A percentile compares a stretch with the other conserved stretches of the same genome.
phyloP scores from a whole-genome alignment of 1,284 basidiomycete species.

The Pseudozyma flocculosa region DNA sequence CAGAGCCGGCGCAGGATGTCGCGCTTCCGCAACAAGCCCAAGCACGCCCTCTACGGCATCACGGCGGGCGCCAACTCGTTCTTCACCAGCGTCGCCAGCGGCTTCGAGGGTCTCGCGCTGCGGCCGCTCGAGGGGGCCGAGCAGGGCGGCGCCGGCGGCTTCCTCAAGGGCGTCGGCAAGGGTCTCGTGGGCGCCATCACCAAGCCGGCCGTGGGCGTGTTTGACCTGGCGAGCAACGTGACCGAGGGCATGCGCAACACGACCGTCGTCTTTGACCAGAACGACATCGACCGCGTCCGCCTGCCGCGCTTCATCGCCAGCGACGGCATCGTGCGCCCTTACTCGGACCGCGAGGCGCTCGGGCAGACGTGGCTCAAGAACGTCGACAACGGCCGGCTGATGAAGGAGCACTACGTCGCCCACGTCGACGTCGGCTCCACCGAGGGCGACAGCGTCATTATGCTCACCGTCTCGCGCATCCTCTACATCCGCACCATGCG shows the following conservation, averaged over 20 bases:
- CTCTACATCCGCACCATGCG: slow-evolving; percentile 82
- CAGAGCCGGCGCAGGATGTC: slow-evolving; percentile 84
- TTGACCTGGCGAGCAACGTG: slow-evolving; percentile 92
- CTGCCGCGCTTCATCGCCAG: slow-evolving; percentile 80
- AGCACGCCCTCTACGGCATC: slow-evolving; percentile 92
- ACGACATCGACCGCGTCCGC: slow-evolving; percentile 83
- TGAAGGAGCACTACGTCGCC: slow-evolving; percentile 84
- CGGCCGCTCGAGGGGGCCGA: slow-evolving; percentile 98
- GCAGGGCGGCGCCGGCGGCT: slow-evolving; percentile 86
- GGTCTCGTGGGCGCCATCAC: slow-evolving; percentile 91
- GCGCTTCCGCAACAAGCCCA: slow-evolving; percentile 87
- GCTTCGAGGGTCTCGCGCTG: slow-evolving; percentile 91
- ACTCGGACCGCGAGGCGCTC: slow-evolving; percentile 81
- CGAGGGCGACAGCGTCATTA: slow-evolving; percentile 46
- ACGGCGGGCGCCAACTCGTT: slow-evolving; percentile 91
- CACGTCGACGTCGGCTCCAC: slow-evolving; percentile 67
- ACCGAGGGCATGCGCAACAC: slow-evolving; percentile 94
- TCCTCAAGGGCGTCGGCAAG: slow-evolving; percentile 97
- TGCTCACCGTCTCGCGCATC: slow-evolving; percentile 52
- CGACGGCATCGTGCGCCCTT: slow-evolving; percentile 60
- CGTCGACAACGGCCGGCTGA: slow-evolving; percentile 80
- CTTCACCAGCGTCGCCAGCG: slow-evolving; percentile 89
- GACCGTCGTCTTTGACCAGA: slow-evolving; percentile 94
- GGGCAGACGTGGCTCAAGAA: slow-evolving; percentile 97
- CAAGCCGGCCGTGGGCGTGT: slow-evolving; percentile 94